Evolutionary conservation across 23 red algal species (phyloP), one percentile per base, ranked within the genome.

Genomic region (Gracilaria caudata): DNA sequence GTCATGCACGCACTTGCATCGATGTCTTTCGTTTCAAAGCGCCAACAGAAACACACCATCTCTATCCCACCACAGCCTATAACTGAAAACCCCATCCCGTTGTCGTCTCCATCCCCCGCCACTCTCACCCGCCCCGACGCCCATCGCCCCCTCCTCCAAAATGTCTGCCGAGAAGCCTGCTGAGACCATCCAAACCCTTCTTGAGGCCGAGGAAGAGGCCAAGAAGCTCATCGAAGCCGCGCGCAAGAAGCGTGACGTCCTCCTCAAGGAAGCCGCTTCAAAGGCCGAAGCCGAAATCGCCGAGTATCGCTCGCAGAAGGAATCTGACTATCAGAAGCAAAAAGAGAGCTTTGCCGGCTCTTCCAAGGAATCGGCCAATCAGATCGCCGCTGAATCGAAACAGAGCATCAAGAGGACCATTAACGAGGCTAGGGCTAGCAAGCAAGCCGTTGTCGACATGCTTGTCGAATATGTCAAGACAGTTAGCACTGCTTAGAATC

Each of bases 111-210:
- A 28, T 28, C 32, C 60, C 60, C 9, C 3, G 23, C 23, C 60
- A n/a, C 19, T 25, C 57, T 29, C 5, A 9, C 57, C 19, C 20
- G 4, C 57, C 5, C 64, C 30, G 3, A 68, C 13, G 10, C 41
- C 57, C n/a, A 30, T 61, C 46, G 28, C 20, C 8, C 8, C 59
- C 17, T 39, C 29, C 29, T 10, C 9, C 70, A 75, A 75, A 75
- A 75, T 75, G 70, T 75, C 70, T 49, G 71, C 90, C 60, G 92
- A 87, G 23, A 94, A 89, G 78, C 82, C 83, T 29, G 92, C 83
- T 14, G 92, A 94, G 80, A 94, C 84, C n/a, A 94, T 94, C 55
- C 92, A 94, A 74, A 94, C 92, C 53, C 77, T 94, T 17, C 83
- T 88, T 21, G 92, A 89, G 68, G 92, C 92, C 44, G 92, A 94